Percentiles rank a stretch among this genome's conserved stretches.
Evolutionary conservation across 192 early-diverging fungal genomes (phyloP).

Genomic region (Phycomyces blakesleeanus): DNA sequence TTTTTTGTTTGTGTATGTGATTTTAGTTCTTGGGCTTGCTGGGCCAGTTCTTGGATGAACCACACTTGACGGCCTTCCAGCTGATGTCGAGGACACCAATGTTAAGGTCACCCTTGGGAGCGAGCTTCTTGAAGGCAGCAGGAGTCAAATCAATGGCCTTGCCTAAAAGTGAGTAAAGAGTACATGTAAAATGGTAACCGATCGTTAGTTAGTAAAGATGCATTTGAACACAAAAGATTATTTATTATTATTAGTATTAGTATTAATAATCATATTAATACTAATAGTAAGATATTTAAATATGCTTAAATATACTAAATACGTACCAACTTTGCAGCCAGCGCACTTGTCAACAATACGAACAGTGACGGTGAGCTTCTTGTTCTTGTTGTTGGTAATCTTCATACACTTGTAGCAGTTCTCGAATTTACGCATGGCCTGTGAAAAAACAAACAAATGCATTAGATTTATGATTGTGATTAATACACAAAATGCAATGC

Average conservation of each 20-base stretch:
- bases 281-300: no score
- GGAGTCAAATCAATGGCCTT: conserved; percentile 34
- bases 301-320: neutral
- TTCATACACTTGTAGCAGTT: conserved; percentile 38
- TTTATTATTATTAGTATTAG: no score
- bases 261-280: no score
- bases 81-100: conserved; percentile 30
- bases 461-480: neutral
- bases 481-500: conserved; percentile 7
- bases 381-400: conserved; percentile 25
- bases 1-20: no score
- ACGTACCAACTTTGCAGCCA: conserved; percentile 22
- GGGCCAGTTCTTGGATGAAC: neutral
- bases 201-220: neutral
- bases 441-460: neutral
- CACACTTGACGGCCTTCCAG: conserved; percentile 26
- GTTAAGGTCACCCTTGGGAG: conserved; percentile 18
- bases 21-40: conserved; percentile 5
- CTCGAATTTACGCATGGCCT: conserved; percentile 28
- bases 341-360: conserved; percentile 35
- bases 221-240: neutral
- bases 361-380: conserved; percentile 18
- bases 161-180: conserved; percentile 5
- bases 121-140: conserved; percentile 27
- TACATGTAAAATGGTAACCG: neutral